Evolutionary conservation across 768 basidiomycete species (phyloP).

Genomic region (Stropharia rugosoannulata): DNA sequence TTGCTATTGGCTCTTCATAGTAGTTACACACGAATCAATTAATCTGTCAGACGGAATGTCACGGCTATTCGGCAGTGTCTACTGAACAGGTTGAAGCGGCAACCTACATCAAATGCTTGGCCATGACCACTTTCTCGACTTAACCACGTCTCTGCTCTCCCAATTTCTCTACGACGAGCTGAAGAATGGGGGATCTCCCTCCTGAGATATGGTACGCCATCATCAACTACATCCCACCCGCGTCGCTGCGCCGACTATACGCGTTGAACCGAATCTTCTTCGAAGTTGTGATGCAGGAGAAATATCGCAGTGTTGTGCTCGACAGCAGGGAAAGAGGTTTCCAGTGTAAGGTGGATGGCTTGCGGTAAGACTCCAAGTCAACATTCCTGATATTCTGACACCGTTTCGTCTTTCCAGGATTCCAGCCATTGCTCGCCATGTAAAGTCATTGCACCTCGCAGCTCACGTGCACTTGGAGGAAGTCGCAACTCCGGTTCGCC

Average conservation of each 20-base stretch:
- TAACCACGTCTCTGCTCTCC: too few species aligned
- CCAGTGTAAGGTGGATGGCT: neutral
- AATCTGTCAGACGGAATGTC: too few species aligned
- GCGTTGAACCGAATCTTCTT: conserved; percentile 18
- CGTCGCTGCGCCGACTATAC: conserved; percentile 7
- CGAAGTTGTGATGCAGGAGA: conserved; percentile 12
- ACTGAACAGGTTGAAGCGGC: too few species aligned
- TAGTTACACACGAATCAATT: too few species aligned
- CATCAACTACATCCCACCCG: conserved; percentile 8
- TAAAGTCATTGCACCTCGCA: conserved; percentile 1
- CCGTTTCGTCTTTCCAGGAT: neutral
- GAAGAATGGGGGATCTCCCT: conserved; percentile 3
- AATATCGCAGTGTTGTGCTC: conserved; percentile 9
- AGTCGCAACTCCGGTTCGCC: neutral
- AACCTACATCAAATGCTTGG: too few species aligned
- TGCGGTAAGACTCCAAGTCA: conserved; percentile 1
- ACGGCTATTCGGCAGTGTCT: too few species aligned
- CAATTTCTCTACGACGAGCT: too few species aligned
- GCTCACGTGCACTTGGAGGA: neutral
- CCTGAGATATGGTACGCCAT: conserved; percentile 19
- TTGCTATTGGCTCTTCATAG: too few species aligned
- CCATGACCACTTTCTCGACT: too few species aligned
- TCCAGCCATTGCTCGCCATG: conserved; percentile 8
- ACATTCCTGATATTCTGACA: neutral
- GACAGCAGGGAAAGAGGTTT: neutral